Conservation (phyloP, 2,329 filamentous ascomycete genomes). For the Ophiocordyceps sinensis region DNA sequence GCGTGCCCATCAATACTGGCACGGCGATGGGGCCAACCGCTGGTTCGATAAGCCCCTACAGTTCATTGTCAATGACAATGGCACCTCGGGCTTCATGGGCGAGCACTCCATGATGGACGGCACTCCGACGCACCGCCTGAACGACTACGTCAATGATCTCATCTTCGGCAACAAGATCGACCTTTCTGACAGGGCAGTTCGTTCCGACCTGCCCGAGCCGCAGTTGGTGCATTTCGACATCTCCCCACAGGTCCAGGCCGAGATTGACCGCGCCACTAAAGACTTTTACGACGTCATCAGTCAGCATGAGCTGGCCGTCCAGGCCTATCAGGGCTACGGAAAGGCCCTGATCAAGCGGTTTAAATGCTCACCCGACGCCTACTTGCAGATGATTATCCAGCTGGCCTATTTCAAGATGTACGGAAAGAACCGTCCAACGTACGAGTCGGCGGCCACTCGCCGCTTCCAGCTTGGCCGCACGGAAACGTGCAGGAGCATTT, state of each 20-base stretch:
- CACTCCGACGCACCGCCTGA: slow-evolving; percentile 90
- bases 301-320: slow-evolving; percentile 80
- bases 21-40: slow-evolving; percentile 86
- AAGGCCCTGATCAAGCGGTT: slow-evolving; percentile 99
- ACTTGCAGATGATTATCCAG: slow-evolving; percentile 97
- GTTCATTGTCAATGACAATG: slow-evolving; percentile 97
- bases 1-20: slow-evolving; percentile 93
- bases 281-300: slow-evolving; percentile 75
- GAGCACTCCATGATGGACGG: slow-evolving; percentile 99
- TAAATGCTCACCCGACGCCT: slow-evolving; percentile 94
- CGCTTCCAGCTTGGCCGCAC: slow-evolving; percentile 95
- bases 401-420: slow-evolving; percentile 99
- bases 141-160: slow-evolving; percentile 82
- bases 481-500: slow-evolving; percentile 86
- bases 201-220: slow-evolving; percentile 75
- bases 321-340: slow-evolving; percentile 93
- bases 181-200: slow-evolving; percentile 62
- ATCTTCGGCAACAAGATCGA: slow-evolving; percentile 94
- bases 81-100: slow-evolving; percentile 92
- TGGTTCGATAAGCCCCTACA: slow-evolving; percentile 98
- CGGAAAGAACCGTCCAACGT: slow-evolving; percentile 92
- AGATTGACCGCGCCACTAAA: slow-evolving; percentile 63
- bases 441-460: slow-evolving; percentile 88
- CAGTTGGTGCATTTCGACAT: slow-evolving; percentile 64
- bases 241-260: slow-evolving; percentile 55